Percentiles rank a stretch among this genome's conserved stretches.
phyloP scores from a whole-genome alignment of 257 asterid genomes.

The Lavandula angustifolia region DNA sequence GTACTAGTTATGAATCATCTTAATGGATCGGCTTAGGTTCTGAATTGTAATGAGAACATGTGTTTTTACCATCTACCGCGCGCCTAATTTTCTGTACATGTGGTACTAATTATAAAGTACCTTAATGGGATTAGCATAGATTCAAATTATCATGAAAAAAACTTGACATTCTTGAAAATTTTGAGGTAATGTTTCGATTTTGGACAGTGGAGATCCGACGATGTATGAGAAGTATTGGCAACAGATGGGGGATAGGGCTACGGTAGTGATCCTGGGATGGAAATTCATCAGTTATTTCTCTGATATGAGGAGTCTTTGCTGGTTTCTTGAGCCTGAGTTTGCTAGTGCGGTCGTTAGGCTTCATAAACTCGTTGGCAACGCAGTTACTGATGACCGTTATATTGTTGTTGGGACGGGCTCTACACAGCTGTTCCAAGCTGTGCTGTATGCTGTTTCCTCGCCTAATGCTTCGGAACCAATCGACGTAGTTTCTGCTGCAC shows the following conservation, averaged over 20 bases:
- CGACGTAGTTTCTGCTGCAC: slow-evolving; percentile 85
- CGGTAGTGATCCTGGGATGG: slow-evolving; percentile 80
- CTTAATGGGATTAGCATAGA: too few species aligned
- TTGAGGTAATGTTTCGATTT: background rate
- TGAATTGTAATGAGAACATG: too few species aligned
- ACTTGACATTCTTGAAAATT: too few species aligned
- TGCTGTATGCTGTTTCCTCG: slow-evolving; percentile 72
- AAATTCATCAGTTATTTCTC: slow-evolving; percentile 88
- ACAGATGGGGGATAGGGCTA: slow-evolving; percentile 62
- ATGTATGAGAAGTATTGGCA: slow-evolving; percentile 91
- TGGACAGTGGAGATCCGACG: slow-evolving; percentile 87
- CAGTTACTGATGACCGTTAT: slow-evolving; percentile 62
- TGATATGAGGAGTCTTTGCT: slow-evolving; percentile 62
- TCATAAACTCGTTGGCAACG: slow-evolving; percentile 82
- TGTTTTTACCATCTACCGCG: too few species aligned
- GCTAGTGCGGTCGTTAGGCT: slow-evolving; percentile 56
- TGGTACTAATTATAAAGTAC: too few species aligned
- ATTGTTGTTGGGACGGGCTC: slow-evolving; percentile 96
- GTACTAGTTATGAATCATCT: too few species aligned
- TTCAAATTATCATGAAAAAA: too few species aligned
- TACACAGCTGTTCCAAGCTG: slow-evolving; percentile 81
- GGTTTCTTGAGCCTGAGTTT: slow-evolving; percentile 88
- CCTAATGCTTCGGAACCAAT: slow-evolving; percentile 62
- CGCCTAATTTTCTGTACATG: too few species aligned
- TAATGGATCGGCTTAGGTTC: too few species aligned